Evolutionary conservation across 257 asterid genomes (phyloP).

Genomic region (Scutellaria minor): DNA sequence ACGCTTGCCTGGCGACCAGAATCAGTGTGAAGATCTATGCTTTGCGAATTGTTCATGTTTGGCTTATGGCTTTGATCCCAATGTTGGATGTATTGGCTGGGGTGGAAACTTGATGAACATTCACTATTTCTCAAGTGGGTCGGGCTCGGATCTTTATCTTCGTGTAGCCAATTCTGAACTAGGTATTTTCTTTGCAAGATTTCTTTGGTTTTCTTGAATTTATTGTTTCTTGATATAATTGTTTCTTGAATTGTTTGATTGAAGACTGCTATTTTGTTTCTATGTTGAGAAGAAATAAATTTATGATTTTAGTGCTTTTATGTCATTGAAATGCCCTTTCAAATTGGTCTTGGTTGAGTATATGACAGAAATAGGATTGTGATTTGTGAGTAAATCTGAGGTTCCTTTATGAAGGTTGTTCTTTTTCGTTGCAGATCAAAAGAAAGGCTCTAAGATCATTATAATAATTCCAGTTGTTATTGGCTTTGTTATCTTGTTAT

Average conservation of each 20-base stretch:
- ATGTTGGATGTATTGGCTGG: conserved; percentile 63
- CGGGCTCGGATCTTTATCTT: conserved; percentile 48
- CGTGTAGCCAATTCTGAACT: conserved; percentile 59
- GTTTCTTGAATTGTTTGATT: not conserved
- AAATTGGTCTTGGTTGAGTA: not conserved
- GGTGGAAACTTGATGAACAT: conserved; percentile 41
- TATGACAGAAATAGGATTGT: conserved; percentile 1
- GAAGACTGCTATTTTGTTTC: too few species aligned
- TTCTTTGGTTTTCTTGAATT: not conserved
- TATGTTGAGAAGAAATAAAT: too few species aligned
- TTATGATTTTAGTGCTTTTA: too few species aligned
- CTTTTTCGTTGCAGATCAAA: conserved; percentile 36
- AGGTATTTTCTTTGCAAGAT: conserved; percentile 36
- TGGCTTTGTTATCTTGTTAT: conserved; percentile 31
- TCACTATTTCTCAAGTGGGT: conserved; percentile 40
- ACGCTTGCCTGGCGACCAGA: conserved; percentile 34
- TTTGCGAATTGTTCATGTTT: conserved; percentile 54
- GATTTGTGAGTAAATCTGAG: not conserved
- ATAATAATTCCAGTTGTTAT: conserved; percentile 34
- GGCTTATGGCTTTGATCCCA: conserved; percentile 49
- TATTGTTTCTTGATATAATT: not conserved
- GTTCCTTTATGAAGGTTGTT: not conserved
- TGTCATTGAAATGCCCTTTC: too few species aligned
- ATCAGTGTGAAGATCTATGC: conserved; percentile 50
- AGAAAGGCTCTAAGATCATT: conserved; percentile 26